Conservation (phyloP, 2,329 filamentous ascomycete species). For the Cercospora sesami region DNA sequence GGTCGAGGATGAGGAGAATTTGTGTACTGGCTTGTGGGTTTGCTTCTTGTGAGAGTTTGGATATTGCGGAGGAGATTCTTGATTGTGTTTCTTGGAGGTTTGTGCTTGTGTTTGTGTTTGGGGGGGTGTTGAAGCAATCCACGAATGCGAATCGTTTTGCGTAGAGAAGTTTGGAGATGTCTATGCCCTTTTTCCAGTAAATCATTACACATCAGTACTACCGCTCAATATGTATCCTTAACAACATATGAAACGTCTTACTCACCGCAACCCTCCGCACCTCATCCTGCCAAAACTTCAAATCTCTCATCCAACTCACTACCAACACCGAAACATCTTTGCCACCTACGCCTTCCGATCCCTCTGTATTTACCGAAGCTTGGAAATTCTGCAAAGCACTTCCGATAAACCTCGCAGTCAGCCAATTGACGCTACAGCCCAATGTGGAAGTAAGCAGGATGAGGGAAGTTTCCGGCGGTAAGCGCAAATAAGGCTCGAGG, state of each 20-base stretch:
- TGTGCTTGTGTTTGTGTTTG: background rate
- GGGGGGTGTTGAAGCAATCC: constrained; percentile 61
- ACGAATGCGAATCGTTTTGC: constrained; percentile 68
- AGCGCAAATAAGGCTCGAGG: constrained; percentile 63
- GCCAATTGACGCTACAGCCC: constrained; percentile 56
- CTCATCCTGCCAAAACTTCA: constrained; percentile 74
- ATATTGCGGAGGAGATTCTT: constrained; percentile 17
- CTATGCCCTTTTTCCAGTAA: constrained; percentile 65
- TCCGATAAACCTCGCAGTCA: constrained; percentile 54
- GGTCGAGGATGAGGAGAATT: constrained; percentile 49
- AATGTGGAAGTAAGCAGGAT: constrained; percentile 67
- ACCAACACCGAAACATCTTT: constrained; percentile 60
- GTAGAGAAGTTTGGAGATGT: constrained; percentile 62
- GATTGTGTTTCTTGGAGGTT: constrained; percentile 1
- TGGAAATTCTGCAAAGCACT: constrained; percentile 41
- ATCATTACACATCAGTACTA: too few relatives aligned
- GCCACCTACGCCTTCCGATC: too few relatives aligned
- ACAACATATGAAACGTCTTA: background rate
- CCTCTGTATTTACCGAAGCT: too few relatives aligned
- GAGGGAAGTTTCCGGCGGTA: constrained; percentile 61
- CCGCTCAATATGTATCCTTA: too few relatives aligned
- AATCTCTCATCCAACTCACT: constrained; percentile 79
- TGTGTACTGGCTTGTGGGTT: too few relatives aligned
- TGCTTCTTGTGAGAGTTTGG: background rate
- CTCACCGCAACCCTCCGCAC: constrained; percentile 37